Conservation (phyloP, 2,329 filamentous ascomycete species). For the Penicillium rolfsii region DNA sequence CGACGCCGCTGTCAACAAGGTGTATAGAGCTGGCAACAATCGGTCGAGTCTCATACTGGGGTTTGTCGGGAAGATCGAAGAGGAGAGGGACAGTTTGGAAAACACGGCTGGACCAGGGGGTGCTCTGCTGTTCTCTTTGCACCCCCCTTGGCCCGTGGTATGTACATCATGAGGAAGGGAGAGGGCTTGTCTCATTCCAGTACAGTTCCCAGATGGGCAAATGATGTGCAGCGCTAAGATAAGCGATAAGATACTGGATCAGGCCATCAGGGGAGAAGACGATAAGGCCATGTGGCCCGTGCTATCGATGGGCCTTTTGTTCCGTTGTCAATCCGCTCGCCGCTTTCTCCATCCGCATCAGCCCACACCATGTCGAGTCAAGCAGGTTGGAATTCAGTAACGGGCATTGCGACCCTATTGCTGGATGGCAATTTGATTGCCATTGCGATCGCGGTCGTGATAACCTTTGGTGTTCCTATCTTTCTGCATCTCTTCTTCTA, state of each 20-base stretch:
- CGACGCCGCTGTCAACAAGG: constrained; percentile 48
- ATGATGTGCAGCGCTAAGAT: constrained; percentile 4
- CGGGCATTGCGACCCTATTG: constrained; percentile 45
- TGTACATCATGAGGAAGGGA: constrained; percentile 4
- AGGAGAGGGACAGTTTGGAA: not conserved
- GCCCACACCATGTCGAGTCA: constrained; percentile 33
- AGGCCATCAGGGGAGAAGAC: not conserved
- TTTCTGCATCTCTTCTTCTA: constrained; percentile 77
- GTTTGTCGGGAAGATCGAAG: constrained; percentile 13
- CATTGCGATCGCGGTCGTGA: constrained; percentile 68
- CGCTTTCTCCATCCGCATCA: constrained; percentile 11
- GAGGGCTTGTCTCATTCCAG: not conserved
- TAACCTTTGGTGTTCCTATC: constrained; percentile 74
- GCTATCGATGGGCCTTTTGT: constrained; percentile 14
- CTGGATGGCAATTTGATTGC: constrained; percentile 48
- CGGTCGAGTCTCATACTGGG: constrained; percentile 36
- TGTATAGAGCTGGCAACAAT: constrained; percentile 38
- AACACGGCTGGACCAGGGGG: constrained; percentile 1
- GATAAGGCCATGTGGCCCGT: constrained; percentile 22
- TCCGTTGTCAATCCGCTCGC: constrained; percentile 9
- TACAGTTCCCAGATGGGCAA: not conserved
- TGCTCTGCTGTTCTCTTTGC: not conserved
- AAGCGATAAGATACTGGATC: not conserved
- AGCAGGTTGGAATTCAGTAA: constrained; percentile 43
- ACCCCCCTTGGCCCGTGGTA: constrained; percentile 19